These are phyloP conservation scores for Podosphaera fusca DNA, from an alignment of 2,329 filamentous ascomycete species.

Conservation along the genomic window DNA sequence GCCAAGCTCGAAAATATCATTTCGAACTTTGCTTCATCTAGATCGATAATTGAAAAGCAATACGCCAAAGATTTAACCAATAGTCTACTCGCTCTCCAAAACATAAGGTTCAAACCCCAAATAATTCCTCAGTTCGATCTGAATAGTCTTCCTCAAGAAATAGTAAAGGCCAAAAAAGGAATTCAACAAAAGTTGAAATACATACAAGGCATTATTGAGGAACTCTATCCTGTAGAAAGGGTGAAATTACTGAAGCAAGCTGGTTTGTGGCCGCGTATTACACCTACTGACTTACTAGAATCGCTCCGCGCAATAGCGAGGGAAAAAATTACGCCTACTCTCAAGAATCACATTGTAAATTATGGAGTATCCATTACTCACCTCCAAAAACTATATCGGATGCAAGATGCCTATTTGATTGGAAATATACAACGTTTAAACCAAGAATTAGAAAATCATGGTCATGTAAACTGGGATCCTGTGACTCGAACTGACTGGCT, in stretches of 20 bases:
- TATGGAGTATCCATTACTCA: conserved; percentile 20
- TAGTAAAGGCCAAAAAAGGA: conserved; percentile 7
- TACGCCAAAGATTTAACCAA: conserved; percentile 19
- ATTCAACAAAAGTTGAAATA: conserved; percentile 7
- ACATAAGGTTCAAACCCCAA: background rate
- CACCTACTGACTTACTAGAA: conserved; percentile 19
- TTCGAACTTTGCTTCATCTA: conserved; percentile 11
- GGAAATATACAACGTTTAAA: conserved; percentile 14
- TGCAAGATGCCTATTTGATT: conserved; percentile 18
- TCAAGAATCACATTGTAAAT: conserved; percentile 18
- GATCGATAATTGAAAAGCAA: conserved; percentile 16
- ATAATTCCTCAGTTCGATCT: background rate
- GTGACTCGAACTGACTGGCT: conserved; percentile 34
- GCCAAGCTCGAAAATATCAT: conserved; percentile 14
- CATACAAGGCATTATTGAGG: conserved; percentile 8
- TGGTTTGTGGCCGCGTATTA: conserved; percentile 21
- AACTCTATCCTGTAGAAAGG: conserved; percentile 11
- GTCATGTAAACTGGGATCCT: conserved; percentile 18
- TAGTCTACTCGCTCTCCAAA: conserved; percentile 16
- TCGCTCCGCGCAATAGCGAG: conserved; percentile 18
- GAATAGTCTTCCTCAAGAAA: conserved; percentile 5
- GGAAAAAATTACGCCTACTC: conserved; percentile 14
- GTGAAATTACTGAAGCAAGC: conserved; percentile 20
- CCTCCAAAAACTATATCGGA: conserved; percentile 22
- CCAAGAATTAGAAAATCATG: conserved; percentile 19